Evolutionary conservation across 202 grass and related monocot species (phyloP).

Genomic region (Carex arenaria): DNA sequence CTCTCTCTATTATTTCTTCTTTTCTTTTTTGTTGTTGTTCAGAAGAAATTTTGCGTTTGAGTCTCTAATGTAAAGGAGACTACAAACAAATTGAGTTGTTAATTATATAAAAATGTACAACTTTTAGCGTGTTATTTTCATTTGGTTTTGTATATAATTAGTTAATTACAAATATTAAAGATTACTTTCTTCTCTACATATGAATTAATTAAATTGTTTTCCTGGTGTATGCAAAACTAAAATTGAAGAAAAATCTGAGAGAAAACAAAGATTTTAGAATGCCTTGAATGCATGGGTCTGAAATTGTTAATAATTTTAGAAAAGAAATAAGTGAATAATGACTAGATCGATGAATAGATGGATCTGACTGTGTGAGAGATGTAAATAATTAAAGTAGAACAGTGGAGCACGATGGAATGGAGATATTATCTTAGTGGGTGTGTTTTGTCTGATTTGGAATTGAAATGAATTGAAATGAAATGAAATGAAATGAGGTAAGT

Average conservation of each 20-base stretch:
- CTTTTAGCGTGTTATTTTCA: slow-evolving; percentile 9
- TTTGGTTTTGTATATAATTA: neutral
- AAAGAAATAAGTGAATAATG: neutral
- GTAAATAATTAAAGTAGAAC: neutral
- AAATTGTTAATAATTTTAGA: neutral
- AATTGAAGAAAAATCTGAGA: slow-evolving; percentile 9
- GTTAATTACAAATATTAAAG: too few species aligned
- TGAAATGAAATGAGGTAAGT: slow-evolving; percentile 2
- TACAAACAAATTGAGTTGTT: slow-evolving; percentile 4
- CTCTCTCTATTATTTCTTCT: neutral
- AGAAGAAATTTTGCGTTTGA: neutral
- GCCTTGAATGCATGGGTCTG: neutral
- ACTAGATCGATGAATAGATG: slow-evolving; percentile 10
- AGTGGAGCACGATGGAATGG: neutral
- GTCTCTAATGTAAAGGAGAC: neutral
- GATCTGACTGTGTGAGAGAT: slow-evolving; percentile 7
- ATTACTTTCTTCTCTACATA: neutral
- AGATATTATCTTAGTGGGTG: neutral
- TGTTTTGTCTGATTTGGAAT: neutral
- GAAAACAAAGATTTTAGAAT: neutral
- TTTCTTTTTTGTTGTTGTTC: neutral
- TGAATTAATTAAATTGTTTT: neutral
- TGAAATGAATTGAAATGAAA: neutral
- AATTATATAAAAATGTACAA: slow-evolving; percentile 25
- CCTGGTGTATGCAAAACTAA: neutral